Conservation (phyloP, 495 filamentous ascomycete genomes). For the Neurospora pannonica region DNA sequence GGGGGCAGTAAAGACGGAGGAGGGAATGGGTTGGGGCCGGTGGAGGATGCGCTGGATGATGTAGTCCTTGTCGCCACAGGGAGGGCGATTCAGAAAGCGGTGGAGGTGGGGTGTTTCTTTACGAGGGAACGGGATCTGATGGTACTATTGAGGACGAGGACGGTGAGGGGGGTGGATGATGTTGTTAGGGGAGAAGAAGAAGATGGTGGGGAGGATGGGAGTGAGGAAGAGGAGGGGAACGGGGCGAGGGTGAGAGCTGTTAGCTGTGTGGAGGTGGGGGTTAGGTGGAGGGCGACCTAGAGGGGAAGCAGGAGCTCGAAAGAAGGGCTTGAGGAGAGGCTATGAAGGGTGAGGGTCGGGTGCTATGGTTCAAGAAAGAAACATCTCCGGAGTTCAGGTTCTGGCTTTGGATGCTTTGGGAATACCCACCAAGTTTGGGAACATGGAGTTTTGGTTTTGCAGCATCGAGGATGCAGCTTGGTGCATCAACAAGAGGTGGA, state of each 20-base stretch:
- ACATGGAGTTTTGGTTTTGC: not conserved
- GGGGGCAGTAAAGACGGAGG: not conserved
- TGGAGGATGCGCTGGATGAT: conserved; percentile 29
- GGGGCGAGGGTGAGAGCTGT: conserved; percentile 53
- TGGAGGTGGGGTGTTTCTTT: conserved; percentile 56
- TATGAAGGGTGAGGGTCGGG: too few species aligned
- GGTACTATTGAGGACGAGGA: conserved; percentile 53
- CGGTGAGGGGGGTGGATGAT: conserved; percentile 64
- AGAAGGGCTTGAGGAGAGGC: too few species aligned
- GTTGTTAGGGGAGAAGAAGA: conserved; percentile 39
- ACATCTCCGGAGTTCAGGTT: not conserved
- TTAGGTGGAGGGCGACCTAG: conserved; percentile 14
- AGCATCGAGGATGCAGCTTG: too few species aligned
- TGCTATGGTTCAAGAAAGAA: not conserved
- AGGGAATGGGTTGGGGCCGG: not conserved
- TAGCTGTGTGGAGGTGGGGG: conserved; percentile 23
- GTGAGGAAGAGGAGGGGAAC: conserved; percentile 37
- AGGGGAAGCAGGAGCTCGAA: too few species aligned
- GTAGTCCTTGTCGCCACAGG: conserved; percentile 73
- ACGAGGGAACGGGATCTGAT: conserved; percentile 46
- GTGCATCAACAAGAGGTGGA: too few species aligned
- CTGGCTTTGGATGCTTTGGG: too few species aligned
- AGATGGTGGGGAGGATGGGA: conserved; percentile 36
- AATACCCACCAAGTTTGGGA: too few species aligned
- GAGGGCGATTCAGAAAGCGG: conserved; percentile 63